A percentile compares a stretch with the other conserved stretches of the same genome.
Evolutionary conservation across 1,284 basidiomycete species (phyloP).

Genomic region (Takashimella koratensis): DNA sequence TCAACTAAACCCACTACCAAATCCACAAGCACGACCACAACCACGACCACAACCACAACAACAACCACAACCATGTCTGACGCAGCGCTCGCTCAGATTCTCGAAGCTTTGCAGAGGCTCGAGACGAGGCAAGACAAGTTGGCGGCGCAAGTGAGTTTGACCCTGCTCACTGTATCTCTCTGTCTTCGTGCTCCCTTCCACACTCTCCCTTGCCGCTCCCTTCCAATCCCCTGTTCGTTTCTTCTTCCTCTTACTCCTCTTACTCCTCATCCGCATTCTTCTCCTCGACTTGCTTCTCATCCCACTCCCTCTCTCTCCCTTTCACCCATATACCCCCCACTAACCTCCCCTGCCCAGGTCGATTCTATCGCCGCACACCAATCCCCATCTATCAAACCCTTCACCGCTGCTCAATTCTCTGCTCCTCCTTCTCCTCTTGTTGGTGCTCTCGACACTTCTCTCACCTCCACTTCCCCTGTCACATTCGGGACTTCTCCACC

Average conservation of each 20-base stretch:
- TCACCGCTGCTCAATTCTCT: conserved; percentile 4
- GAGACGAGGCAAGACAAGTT: conserved; percentile 36
- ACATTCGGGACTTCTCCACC: background rate
- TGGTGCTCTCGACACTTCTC: conserved; percentile 9
- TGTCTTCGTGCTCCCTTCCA: background rate
- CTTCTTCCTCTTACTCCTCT: no score
- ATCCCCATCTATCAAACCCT: background rate
- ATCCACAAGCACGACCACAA: background rate
- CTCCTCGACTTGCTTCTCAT: conserved; percentile 2
- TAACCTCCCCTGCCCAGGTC: background rate
- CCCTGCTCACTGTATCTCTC: conserved; percentile 10
- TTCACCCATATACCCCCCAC: background rate
- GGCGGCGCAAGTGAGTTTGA: conserved; percentile 28
- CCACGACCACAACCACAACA: background rate
- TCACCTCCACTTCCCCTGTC: conserved; percentile 7
- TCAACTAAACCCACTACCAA: no score
- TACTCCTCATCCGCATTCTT: conserved; percentile 8
- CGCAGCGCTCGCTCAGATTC: conserved; percentile 20
- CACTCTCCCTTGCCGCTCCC: no score
- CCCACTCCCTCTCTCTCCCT: background rate
- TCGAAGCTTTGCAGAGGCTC: conserved; percentile 33
- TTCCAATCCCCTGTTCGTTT: no score
- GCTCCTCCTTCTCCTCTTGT: conserved; percentile 13
- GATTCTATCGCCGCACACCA: background rate
- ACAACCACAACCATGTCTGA: conserved; percentile 17